phyloP scores from a whole-genome alignment of 2,329 filamentous ascomycete genomes.

The Cladobotryum protrusum region DNA sequence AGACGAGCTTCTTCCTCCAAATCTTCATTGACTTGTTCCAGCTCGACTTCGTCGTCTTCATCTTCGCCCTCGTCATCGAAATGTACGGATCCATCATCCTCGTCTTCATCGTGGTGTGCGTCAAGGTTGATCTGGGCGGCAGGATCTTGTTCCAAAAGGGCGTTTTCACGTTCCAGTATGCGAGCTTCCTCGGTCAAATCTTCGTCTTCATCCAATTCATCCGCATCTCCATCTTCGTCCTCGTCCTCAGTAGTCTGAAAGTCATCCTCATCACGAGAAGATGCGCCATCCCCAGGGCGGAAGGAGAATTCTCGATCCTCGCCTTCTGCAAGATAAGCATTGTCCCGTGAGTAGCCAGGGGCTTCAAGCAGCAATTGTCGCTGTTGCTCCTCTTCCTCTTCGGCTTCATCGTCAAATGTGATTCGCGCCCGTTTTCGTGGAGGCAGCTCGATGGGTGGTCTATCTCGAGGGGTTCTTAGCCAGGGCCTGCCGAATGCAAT shows the following conservation, averaged over 20 bases:
- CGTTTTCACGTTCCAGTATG: background rate
- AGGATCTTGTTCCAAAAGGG: background rate
- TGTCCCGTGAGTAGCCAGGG: background rate
- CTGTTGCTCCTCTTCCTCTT: conserved; percentile 34
- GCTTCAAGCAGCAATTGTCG: conserved; percentile 2
- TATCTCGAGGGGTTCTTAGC: conserved; percentile 50
- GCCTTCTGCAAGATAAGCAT: conserved; percentile 1
- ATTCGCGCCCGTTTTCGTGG: conserved; percentile 63
- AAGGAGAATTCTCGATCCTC: conserved; percentile 12
- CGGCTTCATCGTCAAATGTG: conserved; percentile 30
- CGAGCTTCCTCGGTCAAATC: background rate
- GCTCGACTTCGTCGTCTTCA: conserved; percentile 14
- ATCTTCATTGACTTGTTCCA: conserved; percentile 12
- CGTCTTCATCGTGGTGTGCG: background rate
- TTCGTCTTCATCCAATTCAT: conserved; percentile 4
- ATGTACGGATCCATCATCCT: conserved; percentile 32
- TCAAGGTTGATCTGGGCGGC: background rate
- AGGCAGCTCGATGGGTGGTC: conserved; percentile 65
- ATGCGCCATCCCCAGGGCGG: conserved; percentile 20
- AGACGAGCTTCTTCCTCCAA: conserved; percentile 36
- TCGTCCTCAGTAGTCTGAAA: conserved; percentile 10
- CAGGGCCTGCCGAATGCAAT: conserved; percentile 74
- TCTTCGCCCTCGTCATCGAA: conserved; percentile 19
- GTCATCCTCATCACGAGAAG: conserved; percentile 19
- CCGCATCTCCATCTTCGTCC: conserved; percentile 13